Percentiles rank a stretch among this genome's conserved stretches.
Conservation (phyloP, 225 moss, liverwort and hornwort genomes). For the Ulota crispa region DNA sequence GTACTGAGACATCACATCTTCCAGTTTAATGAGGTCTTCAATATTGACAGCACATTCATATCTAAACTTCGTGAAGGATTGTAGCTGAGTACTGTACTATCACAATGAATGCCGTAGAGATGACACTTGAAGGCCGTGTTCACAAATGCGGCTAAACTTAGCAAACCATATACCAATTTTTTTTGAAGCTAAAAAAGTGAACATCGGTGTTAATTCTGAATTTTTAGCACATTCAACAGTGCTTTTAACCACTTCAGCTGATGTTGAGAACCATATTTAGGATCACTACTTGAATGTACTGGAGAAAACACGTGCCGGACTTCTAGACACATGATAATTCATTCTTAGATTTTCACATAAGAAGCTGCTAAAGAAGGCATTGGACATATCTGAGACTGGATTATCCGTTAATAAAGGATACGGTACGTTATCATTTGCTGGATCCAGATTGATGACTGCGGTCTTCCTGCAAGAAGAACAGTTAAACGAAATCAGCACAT, state of each 20-base stretch:
- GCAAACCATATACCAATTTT: too few species aligned
- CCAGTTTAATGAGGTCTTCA: slow-evolving; percentile 92
- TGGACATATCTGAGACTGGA: not conserved
- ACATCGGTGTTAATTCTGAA: too few species aligned
- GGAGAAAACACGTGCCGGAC: not conserved
- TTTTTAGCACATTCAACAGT: too few species aligned
- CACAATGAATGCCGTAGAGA: not conserved
- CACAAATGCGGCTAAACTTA: too few species aligned
- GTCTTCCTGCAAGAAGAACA: slow-evolving; percentile 61
- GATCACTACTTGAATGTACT: not conserved
- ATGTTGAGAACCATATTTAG: too few species aligned
- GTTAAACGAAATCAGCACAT: slow-evolving; percentile 13
- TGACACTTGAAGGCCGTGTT: not conserved
- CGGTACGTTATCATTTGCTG: slow-evolving; percentile 91
- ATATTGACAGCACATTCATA: slow-evolving; percentile 95
- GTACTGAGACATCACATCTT: slow-evolving; percentile 91
- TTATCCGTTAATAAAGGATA: slow-evolving; percentile 48
- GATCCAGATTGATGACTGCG: slow-evolving; percentile 89
- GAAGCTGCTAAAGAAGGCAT: not conserved
- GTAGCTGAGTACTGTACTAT: not conserved
- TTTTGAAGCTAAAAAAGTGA: too few species aligned
- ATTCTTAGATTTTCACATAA: not conserved
- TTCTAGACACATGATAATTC: not conserved
- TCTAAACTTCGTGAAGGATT: slow-evolving; percentile 43
- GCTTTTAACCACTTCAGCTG: too few species aligned